phyloP scores from a whole-genome alignment of 192 early-diverging fungal species.

The Podila epigama region DNA sequence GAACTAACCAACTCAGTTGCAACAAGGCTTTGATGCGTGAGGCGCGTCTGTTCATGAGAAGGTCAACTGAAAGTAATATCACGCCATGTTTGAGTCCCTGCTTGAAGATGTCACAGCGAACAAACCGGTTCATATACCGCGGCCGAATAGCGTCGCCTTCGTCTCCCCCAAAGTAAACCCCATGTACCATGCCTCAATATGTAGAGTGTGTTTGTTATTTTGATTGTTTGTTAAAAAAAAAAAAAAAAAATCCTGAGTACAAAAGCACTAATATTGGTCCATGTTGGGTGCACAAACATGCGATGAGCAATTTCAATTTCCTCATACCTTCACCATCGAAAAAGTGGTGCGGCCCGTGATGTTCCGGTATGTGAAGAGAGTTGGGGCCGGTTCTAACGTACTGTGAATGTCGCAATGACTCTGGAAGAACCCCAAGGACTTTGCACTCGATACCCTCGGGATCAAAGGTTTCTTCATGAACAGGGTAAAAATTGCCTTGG shows the following conservation, averaged over 20 bases:
- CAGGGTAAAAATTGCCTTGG: slow-evolving; percentile 39
- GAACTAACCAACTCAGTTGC: neutral
- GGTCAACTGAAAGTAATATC: slow-evolving; percentile 2
- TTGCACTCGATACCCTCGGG: slow-evolving; percentile 43
- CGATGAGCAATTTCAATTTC: neutral
- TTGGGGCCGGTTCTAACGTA: slow-evolving; percentile 45
- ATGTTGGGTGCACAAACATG: no score
- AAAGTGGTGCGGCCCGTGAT: slow-evolving; percentile 19
- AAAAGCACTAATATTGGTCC: neutral
- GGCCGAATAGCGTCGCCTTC: slow-evolving; percentile 5
- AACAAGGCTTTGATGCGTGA: neutral
- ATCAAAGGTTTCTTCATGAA: slow-evolving; percentile 34
- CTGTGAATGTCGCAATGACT: slow-evolving; percentile 27
- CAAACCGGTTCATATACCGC: slow-evolving; percentile 44
- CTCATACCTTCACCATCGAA: slow-evolving; percentile 42
- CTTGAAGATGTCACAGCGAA: slow-evolving; percentile 22
- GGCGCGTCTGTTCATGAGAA: slow-evolving; percentile 11
- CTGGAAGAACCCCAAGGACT: slow-evolving; percentile 25
- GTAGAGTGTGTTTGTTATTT: no score
- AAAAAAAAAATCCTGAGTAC: neutral
- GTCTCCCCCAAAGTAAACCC: slow-evolving; percentile 30
- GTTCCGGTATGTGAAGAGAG: slow-evolving; percentile 15
- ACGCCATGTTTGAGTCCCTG: slow-evolving; percentile 15
- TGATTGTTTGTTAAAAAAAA: no score
- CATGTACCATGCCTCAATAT: slow-evolving; percentile 35